Conservation (phyloP, 1,139 yeast species). For the Nakaseomyces nivariensis region DNA sequence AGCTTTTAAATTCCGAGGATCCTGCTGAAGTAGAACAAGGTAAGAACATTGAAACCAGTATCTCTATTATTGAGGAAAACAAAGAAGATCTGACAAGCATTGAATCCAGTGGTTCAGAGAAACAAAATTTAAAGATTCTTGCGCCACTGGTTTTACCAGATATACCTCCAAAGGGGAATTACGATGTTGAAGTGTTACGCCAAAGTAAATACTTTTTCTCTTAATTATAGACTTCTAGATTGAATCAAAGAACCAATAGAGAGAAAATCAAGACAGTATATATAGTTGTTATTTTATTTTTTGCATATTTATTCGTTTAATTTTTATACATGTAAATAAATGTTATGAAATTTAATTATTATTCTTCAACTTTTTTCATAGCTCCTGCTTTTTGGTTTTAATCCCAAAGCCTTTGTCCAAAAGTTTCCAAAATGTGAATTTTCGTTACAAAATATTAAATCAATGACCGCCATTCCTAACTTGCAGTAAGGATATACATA, state of each 20-base stretch:
- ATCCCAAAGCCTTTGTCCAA: no score
- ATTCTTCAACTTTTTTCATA: background rate
- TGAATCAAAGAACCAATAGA: background rate
- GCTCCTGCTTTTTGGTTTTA: background rate
- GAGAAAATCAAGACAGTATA: background rate
- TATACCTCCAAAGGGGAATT: conserved; percentile 74
- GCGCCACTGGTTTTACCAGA: conserved; percentile 65
- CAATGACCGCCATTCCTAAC: no score
- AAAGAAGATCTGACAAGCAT: conserved; percentile 6
- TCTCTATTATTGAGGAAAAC: conserved; percentile 46
- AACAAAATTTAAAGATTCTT: conserved; percentile 30
- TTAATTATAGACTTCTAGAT: conserved; percentile 8
- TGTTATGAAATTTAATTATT: background rate
- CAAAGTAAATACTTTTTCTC: conserved; percentile 75
- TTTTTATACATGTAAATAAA: conserved; percentile 1
- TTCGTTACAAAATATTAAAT: no score
- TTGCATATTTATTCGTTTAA: background rate
- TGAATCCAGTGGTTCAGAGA: conserved; percentile 18
- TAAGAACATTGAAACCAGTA: conserved; percentile 54
- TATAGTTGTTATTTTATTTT: conserved; percentile 2
- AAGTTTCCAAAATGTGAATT: no score
- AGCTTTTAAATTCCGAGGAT: conserved; percentile 44
- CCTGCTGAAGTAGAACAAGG: conserved; percentile 45
- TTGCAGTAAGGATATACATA: no score
- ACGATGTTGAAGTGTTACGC: conserved; percentile 65